Evolutionary conservation across 805 yeast genomes (phyloP).

Genomic region (Ogataea paradorogensis): DNA sequence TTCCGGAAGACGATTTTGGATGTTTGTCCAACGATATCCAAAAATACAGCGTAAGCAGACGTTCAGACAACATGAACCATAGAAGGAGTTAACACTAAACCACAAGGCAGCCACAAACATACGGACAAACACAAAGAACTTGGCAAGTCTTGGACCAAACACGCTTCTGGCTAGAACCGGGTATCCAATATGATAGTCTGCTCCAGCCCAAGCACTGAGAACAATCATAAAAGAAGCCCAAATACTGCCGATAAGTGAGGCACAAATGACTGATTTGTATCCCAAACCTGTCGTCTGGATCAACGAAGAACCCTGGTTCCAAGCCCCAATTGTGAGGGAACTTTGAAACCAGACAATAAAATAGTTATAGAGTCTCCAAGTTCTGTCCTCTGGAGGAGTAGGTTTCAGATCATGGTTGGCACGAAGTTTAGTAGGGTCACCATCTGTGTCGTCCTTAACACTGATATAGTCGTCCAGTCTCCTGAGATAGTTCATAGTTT

Average conservation of each 20-base stretch:
- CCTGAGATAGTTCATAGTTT: constrained; percentile 11
- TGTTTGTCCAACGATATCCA: constrained; percentile 21
- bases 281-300: constrained; percentile 25
- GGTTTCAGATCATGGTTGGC: constrained; percentile 41
- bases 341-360: constrained; percentile 28
- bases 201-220: constrained; percentile 20
- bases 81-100: constrained; percentile 39
- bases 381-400: constrained; percentile 34
- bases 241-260: constrained; percentile 13
- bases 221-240: constrained; percentile 17
- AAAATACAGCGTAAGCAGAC: constrained; percentile 27
- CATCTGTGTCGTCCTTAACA: constrained; percentile 19
- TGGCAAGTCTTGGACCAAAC: constrained; percentile 37
- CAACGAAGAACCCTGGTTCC: constrained; percentile 31
- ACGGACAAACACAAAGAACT: constrained; percentile 35
- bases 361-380: constrained; percentile 33
- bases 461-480: constrained; percentile 22
- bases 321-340: constrained; percentile 28
- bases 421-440: constrained; percentile 23
- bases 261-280: constrained; percentile 20
- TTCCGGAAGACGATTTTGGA: constrained; percentile 19
- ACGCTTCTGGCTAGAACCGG: constrained; percentile 37
- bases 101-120: constrained; percentile 37
- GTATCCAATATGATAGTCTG: constrained; percentile 36
- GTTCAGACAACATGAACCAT: constrained; percentile 36